Evolutionary conservation across 2,329 filamentous ascomycete species (phyloP), one percentile per base, ranked within the genome.

Genomic region (Erysiphe neolycopersici): DNA sequence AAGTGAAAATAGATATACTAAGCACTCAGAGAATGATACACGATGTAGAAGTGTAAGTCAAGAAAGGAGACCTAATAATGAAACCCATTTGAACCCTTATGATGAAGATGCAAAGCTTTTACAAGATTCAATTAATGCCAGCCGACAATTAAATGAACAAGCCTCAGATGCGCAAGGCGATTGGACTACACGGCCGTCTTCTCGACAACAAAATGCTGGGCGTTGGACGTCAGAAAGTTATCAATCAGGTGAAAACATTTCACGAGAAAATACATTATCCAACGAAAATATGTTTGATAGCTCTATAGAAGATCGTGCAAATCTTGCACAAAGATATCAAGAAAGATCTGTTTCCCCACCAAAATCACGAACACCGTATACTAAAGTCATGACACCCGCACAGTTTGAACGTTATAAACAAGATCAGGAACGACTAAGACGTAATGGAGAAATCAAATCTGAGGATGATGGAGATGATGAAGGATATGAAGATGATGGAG

Each of bases 311-410:
- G 50, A 48, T 29, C 49, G 51, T 12, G 55, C 56, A 1, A 50
- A 49, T 45, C 30, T 55, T 35, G 54, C 52, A n/a, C 46, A 51
- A 39, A 47, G 48, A 44, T 57, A 52, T 26, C 46, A 53, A 18
- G 49, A 56, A 19, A 52, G 43, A 39, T 19, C 49, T 29, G 36
- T 37, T 3, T 44, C 48, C 3, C 47, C 49, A n/a, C 44, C 44
- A 26, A 17, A 45, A 19, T 19, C 43, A 31, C 36, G 30, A 17
- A 31, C 33, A 9, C 35, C 36, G 4, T 26, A 29, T 14, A 37
- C 43, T 18, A 89, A 89, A 59, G 78, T 89, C 48, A 92, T 93
- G 81, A 93, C 84, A 1, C 79, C 79, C 1, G 80, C 76, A 11
- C 74, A 93, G 56, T 93, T 91, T 51, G 83, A 93, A 56, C 70